Percentiles rank a stretch among this genome's conserved stretches.
phyloP scores from a whole-genome alignment of 176 grass and related monocot genomes.

The Avena sativa region DNA sequence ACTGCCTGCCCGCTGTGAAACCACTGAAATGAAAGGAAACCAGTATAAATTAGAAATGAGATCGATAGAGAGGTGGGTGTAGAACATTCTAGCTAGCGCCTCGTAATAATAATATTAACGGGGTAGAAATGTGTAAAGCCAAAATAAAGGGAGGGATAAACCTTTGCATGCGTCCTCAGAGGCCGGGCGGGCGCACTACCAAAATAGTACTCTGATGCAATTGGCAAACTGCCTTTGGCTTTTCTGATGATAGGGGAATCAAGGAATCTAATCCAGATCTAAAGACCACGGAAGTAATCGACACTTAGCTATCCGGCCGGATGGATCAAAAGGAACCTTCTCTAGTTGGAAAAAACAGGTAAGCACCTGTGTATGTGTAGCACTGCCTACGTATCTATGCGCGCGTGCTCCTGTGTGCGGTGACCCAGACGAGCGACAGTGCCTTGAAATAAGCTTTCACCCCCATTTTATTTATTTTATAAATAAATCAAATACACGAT shows the following conservation, averaged over 20 bases:
- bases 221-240: constrained; percentile 72
- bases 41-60: background rate
- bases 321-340: constrained; percentile 55
- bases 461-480: no score
- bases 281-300: constrained; percentile 46
- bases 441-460: no score
- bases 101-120: no score
- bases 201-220: constrained; percentile 42
- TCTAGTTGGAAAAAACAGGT: background rate
- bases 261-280: constrained; percentile 95
- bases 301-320: constrained; percentile 38
- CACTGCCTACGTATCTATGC: background rate
- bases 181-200: constrained; percentile 28
- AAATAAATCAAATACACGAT: no score
- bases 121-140: background rate
- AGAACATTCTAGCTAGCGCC: no score
- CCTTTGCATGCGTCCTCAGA: constrained; percentile 19
- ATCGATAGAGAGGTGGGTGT: background rate
- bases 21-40: background rate
- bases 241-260: constrained; percentile 79
- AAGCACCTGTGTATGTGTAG: background rate
- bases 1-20: constrained; percentile 29
- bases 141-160: constrained; percentile 3
- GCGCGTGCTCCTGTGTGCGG: no score
- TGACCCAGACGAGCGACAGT: no score